These are phyloP conservation scores for Detonula confervacea DNA, from an alignment of 352 stramenopile genomes.

Conservation along the genomic window DNA sequence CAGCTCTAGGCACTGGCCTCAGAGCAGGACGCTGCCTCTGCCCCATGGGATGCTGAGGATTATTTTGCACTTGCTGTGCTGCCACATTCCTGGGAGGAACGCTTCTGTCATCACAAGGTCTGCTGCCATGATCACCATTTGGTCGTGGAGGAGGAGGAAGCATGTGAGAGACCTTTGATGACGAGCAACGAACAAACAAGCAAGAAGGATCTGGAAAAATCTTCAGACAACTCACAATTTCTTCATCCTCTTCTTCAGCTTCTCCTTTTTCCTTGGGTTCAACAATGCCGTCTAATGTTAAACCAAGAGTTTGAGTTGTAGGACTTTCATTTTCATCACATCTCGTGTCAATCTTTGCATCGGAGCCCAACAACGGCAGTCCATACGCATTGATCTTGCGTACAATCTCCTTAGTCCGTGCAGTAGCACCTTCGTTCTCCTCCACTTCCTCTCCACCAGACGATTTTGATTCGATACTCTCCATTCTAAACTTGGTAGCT, in stretches of 20 bases:
- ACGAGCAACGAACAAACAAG: too few relatives aligned
- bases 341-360: background rate
- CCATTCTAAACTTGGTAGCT: conserved; percentile 43
- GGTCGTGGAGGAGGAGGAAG: too few relatives aligned
- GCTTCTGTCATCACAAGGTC: too few relatives aligned
- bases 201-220: too few relatives aligned
- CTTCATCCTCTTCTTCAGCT: conserved; percentile 15
- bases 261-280: background rate
- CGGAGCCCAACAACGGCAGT: conserved; percentile 21
- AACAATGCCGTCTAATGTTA: background rate
- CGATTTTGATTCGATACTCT: conserved; percentile 16
- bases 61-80: too few relatives aligned
- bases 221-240: conserved; percentile 15
- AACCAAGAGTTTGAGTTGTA: background rate
- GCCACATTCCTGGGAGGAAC: too few relatives aligned
- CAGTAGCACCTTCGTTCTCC: conserved; percentile 21
- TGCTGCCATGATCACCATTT: too few relatives aligned
- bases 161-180: too few relatives aligned
- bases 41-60: too few relatives aligned
- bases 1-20: too few relatives aligned
- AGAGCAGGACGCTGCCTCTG: too few relatives aligned
- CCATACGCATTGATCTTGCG: conserved; percentile 50
- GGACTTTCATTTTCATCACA: conserved; percentile 1
- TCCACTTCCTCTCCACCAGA: background rate
- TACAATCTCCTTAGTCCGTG: conserved; percentile 40